Evolutionary conservation across 495 filamentous ascomycete genomes (phyloP).

Genomic region (Durotheca rogersii): DNA sequence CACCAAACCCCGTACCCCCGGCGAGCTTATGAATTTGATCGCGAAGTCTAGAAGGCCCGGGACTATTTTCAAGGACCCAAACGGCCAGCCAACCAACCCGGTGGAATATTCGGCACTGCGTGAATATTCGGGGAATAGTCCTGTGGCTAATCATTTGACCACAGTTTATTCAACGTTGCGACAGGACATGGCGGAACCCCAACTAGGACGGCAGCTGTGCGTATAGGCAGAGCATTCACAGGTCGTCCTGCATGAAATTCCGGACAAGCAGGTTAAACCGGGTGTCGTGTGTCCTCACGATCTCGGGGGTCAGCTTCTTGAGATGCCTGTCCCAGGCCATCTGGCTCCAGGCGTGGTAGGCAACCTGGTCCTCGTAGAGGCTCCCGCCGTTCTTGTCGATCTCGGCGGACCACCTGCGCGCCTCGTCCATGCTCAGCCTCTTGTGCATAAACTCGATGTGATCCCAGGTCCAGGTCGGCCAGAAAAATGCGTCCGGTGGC

Average conservation of each 20-base stretch:
- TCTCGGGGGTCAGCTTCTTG: conserved; percentile 40
- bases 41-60: too few species aligned
- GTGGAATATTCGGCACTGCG: conserved; percentile 6
- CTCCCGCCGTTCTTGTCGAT: conserved; percentile 42
- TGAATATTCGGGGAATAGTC: background rate
- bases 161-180: background rate
- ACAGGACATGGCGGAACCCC: background rate
- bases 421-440: conserved; percentile 34
- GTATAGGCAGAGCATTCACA: too few species aligned
- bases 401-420: conserved; percentile 37
- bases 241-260: conserved; percentile 45
- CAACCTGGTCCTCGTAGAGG: conserved; percentile 46
- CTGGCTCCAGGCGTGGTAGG: conserved; percentile 52
- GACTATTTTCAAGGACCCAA: too few species aligned
- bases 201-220: background rate
- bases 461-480: conserved; percentile 52
- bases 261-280: conserved; percentile 50
- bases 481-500: conserved; percentile 49
- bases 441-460: conserved; percentile 52
- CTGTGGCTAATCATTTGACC: too few species aligned
- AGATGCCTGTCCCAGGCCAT: conserved; percentile 47
- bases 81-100: conserved; percentile 1
- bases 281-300: conserved; percentile 41
- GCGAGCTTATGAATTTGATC: too few species aligned
- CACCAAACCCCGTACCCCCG: too few species aligned